Evolutionary conservation across 768 basidiomycete genomes (phyloP), one percentile per base, ranked within the genome.

Genomic region (Pholiota conissans): DNA sequence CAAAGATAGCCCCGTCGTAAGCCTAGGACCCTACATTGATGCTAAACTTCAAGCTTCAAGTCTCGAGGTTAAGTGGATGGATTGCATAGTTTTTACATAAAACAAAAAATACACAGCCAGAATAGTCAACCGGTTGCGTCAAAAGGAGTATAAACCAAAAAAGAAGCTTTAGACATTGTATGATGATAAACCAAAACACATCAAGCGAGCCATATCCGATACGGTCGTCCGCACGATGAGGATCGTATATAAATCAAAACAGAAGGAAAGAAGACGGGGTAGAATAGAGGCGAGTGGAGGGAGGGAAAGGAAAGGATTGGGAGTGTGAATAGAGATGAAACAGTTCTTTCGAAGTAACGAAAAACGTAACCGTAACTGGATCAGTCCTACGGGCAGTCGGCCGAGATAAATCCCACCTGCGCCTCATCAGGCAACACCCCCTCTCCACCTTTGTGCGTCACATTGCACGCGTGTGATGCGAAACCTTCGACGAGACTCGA

Each of bases 301-400:
- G 42, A 29, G 18, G 27, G 52, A 46, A 35, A 40, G 56, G 47
- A 42, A 45, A 27, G 49, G 56, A 57, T 34, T 18, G 37, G 37
- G 14, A n/a, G n/a, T 18, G 37, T 39, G 37, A 18, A 18, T 5
- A 30, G 34, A 37, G 37, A 46, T 49, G 58, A 59, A 49, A 59
- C 58, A 56, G 52, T 57, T 60, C 58, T 47, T 51, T 51, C 49
- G n/a, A 51, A 37, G 51, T 48, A 22, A 49, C 55, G 57, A 50
- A 63, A 55, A 56, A 54, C 49, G 47, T 54, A 63, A 55, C 59
- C 62, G 32, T 63, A 56, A 59, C 58, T 55, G 52, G 49, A 61
- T 58, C 61, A 58, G 61, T 61, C 61, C 54, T 35, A 42, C 28
- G 20, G 37, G 6, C 14, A 11, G 6, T 52, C 28, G 52, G 30